phyloP scores from a whole-genome alignment of 495 filamentous ascomycete species.

The Podospora tetraspora region DNA sequence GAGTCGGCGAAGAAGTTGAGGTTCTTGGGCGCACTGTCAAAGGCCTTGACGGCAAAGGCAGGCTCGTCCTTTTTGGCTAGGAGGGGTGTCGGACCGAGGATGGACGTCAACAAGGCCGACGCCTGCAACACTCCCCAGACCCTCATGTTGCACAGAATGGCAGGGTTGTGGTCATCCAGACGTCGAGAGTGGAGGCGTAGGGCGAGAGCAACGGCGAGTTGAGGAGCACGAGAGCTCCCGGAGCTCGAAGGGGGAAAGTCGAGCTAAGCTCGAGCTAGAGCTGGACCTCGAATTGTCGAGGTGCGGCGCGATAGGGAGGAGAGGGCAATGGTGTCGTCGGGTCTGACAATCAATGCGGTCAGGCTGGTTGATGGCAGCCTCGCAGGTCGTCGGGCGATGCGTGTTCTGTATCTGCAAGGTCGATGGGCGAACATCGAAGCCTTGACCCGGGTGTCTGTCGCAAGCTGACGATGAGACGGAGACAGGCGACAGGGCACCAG shows the following conservation, averaged over 20 bases:
- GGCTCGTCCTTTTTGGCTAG: conserved; percentile 46
- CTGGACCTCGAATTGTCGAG: background rate
- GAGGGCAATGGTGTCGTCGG: background rate
- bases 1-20: conserved; percentile 84
- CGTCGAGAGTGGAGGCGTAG: background rate
- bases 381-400: background rate
- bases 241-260: background rate
- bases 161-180: conserved; percentile 26
- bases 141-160: conserved; percentile 37
- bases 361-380: background rate
- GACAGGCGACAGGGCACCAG: background rate
- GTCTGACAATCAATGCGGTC: background rate
- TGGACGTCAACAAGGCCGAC: conserved; percentile 37
- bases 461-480: background rate
- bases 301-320: background rate
- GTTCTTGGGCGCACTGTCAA: conserved; percentile 56
- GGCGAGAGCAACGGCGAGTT: background rate
- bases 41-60: conserved; percentile 44
- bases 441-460: background rate
- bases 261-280: background rate
- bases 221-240: background rate
- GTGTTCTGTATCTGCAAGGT: background rate
- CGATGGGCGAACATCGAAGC: background rate
- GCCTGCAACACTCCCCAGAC: conserved; percentile 40
- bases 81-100: conserved; percentile 36